These are phyloP conservation scores for Cymbidium sinense DNA, from an alignment of 106 monocot species.

Conservation along the genomic window DNA sequence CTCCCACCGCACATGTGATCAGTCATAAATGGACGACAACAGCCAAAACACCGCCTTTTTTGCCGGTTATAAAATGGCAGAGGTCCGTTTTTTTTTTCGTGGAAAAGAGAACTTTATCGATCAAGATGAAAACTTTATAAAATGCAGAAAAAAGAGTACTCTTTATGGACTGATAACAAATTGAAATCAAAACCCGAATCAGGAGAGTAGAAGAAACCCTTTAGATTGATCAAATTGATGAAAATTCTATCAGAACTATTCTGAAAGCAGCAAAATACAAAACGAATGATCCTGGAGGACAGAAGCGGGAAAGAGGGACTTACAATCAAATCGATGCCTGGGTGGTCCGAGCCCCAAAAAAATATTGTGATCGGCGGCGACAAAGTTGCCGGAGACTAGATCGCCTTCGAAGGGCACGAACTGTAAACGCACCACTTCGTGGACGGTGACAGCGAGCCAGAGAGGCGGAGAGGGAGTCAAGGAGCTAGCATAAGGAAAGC, in stretches of 20 bases:
- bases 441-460: conserved; percentile 53
- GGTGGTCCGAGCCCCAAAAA: conserved; percentile 67
- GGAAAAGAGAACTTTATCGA: background rate
- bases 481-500: conserved; percentile 9
- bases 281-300: background rate
- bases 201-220: background rate
- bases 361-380: conserved; percentile 63
- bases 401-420: conserved; percentile 62
- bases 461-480: conserved; percentile 14
- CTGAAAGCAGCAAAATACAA: background rate
- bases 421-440: conserved; percentile 58
- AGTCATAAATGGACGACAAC: background rate
- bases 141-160: background rate
- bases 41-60: background rate
- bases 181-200: background rate
- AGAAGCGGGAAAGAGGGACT: conserved; percentile 6
- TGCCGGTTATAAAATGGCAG: background rate
- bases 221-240: background rate
- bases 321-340: conserved; percentile 54
- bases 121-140: background rate
- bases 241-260: background rate
- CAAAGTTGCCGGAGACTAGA: conserved; percentile 54
- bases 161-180: background rate
- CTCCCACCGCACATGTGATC: background rate
- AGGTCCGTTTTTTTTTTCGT: background rate